Evolutionary conservation across 2,329 filamentous ascomycete species (phyloP).

Genomic region (Zymoseptoria brevis): DNA sequence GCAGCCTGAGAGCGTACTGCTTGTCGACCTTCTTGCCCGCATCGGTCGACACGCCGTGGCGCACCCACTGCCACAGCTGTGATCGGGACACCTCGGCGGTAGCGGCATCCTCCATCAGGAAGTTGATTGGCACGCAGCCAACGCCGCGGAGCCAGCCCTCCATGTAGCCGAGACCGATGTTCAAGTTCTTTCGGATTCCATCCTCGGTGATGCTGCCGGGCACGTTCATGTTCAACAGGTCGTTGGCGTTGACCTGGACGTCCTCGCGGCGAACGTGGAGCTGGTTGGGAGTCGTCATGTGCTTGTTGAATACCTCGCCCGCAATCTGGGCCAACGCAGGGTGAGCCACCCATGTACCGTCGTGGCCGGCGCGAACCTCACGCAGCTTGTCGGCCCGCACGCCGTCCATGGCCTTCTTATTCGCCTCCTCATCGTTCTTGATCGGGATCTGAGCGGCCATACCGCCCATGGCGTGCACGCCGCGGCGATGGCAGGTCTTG

Average conservation of each 20-base stretch:
- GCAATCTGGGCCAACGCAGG: constrained; percentile 84
- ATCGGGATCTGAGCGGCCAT: constrained; percentile 99
- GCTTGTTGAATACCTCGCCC: constrained; percentile 87
- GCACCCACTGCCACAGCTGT: constrained; percentile 95
- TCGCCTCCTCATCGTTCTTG: constrained; percentile 69
- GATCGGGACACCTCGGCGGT: constrained; percentile 91
- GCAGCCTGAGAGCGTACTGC: constrained; percentile 74
- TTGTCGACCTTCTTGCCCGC: constrained; percentile 93
- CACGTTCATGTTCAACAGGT: constrained; percentile 96
- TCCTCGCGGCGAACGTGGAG: constrained; percentile 86
- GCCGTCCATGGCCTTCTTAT: constrained; percentile 19
- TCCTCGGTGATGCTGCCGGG: constrained; percentile 86
- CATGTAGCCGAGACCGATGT: constrained; percentile 96
- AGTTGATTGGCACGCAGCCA: constrained; percentile 96
- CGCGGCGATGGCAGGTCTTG: constrained; percentile 92
- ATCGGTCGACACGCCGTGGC: constrained; percentile 62
- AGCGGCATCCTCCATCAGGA: constrained; percentile 95
- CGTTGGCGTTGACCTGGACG: constrained; percentile 74
- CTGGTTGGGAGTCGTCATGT: constrained; percentile 99
- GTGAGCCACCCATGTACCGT: constrained; percentile 96
- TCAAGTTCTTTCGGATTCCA: constrained; percentile 94
- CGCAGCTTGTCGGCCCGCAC: constrained; percentile 90
- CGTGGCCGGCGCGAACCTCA: constrained; percentile 89
- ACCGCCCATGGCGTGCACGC: constrained; percentile 93
- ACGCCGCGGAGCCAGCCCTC: constrained; percentile 94